Percentiles rank a stretch among this genome's conserved stretches.
phyloP scores from a whole-genome alignment of 345 rosid species.

The Eutrema heterophyllum region DNA sequence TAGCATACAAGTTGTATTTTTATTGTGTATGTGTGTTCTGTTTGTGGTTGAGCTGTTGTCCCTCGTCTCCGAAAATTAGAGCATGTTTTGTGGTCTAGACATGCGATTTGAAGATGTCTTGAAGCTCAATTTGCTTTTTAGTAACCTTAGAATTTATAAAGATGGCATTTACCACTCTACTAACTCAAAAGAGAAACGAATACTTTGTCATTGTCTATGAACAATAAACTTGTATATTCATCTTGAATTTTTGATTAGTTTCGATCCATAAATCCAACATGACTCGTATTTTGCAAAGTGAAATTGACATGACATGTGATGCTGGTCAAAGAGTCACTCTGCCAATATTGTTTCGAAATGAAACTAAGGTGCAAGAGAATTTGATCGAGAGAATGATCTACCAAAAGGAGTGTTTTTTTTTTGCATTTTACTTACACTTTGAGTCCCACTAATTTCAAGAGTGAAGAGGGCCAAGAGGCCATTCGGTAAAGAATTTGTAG shows the following conservation, averaged over 20 bases:
- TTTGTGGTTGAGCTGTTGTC: neutral
- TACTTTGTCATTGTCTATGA: neutral
- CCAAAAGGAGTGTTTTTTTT: neutral
- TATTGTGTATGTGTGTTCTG: neutral
- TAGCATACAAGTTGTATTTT: neutral
- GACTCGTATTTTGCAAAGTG: neutral
- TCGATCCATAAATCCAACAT: neutral
- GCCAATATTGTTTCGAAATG: neutral
- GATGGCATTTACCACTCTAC: neutral
- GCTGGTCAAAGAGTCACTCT: neutral
- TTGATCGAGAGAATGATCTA: neutral
- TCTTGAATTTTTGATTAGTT: neutral
- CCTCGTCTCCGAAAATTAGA: neutral
- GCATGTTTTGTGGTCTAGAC: neutral
- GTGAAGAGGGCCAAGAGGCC: neutral
- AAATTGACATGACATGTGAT: conserved; percentile 4
- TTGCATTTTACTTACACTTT: neutral
- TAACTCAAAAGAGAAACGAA: neutral
- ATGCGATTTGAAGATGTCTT: neutral
- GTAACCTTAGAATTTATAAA: neutral
- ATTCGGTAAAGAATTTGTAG: neutral
- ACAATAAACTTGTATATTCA: neutral
- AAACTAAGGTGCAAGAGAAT: neutral
- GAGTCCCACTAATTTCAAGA: neutral
- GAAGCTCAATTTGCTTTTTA: neutral